A percentile compares a stretch with the other conserved stretches of the same genome.
Conservation (phyloP, 306 rosid genomes). For the Glycyrrhiza uralensis region DNA sequence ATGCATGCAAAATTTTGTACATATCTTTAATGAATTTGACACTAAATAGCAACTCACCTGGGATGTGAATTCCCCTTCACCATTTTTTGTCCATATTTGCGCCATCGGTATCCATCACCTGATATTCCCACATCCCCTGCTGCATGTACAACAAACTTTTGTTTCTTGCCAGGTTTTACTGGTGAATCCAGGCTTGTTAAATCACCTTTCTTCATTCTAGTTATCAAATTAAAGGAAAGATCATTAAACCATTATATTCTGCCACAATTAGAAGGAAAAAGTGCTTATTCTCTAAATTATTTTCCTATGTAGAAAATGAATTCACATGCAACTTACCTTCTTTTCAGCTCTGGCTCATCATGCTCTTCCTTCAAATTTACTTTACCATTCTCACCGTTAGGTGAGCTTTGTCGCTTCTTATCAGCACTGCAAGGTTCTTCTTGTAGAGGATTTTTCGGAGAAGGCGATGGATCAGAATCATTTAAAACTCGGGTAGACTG, state of each 20-base stretch:
- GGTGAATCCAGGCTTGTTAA: constrained; percentile 40
- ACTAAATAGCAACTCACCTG: constrained; percentile 50
- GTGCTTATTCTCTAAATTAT: not conserved
- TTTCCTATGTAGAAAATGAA: constrained; percentile 16
- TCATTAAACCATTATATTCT: constrained; percentile 25
- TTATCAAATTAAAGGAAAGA: constrained; percentile 32
- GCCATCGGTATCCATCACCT: constrained; percentile 96
- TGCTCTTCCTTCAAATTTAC: constrained; percentile 59
- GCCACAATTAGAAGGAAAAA: constrained; percentile 7
- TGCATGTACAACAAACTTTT: constrained; percentile 88
- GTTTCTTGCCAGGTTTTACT: constrained; percentile 65
- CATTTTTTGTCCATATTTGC: constrained; percentile 98
- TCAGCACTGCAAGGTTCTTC: constrained; percentile 45
- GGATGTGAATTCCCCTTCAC: constrained; percentile 94
- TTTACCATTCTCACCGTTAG: constrained; percentile 50
- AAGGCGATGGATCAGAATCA: constrained; percentile 51
- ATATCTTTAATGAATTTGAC: not conserved
- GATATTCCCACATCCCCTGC: constrained; percentile 91
- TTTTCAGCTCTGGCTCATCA: constrained; percentile 57
- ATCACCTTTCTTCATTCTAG: constrained; percentile 77
- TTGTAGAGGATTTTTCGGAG: constrained; percentile 50
- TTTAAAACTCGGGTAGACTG: constrained; percentile 31
- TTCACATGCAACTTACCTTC: constrained; percentile 53
- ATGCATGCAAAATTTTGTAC: not conserved
- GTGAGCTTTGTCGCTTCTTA: constrained; percentile 48